Percentiles rank a stretch among this genome's conserved stretches.
phyloP scores from a whole-genome alignment of 768 basidiomycete species.

The Kwoniella sp. region DNA sequence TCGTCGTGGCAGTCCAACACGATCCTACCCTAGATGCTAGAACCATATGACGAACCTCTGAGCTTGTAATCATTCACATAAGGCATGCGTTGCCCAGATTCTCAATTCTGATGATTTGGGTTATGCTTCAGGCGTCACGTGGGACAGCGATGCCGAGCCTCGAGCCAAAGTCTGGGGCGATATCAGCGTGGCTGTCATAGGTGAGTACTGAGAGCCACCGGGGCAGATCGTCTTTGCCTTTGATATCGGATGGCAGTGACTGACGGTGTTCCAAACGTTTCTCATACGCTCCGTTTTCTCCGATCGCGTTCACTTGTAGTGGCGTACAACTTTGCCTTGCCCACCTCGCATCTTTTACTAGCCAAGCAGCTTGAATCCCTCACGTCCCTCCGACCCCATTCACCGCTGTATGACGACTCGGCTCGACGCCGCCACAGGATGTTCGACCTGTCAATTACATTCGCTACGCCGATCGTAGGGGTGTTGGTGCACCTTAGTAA shows the following conservation, averaged over 20 bases:
- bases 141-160: slow-evolving; percentile 41
- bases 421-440: slow-evolving; percentile 34
- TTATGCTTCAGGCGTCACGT: slow-evolving; percentile 35
- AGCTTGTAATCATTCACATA: too few species aligned
- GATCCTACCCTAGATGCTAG: too few species aligned
- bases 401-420: slow-evolving; percentile 45
- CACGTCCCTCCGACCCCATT: slow-evolving; percentile 47
- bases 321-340: slow-evolving; percentile 54
- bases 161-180: slow-evolving; percentile 46
- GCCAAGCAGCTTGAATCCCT: slow-evolving; percentile 52
- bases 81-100: too few species aligned
- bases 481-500: slow-evolving; percentile 47
- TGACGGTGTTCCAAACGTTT: too few species aligned
- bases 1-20: slow-evolving; percentile 5
- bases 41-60: too few species aligned
- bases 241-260: too few species aligned
- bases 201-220: slow-evolving; percentile 23
- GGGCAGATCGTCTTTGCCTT: too few species aligned
- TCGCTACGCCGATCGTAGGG: slow-evolving; percentile 42
- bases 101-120: not conserved
- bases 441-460: slow-evolving; percentile 40
- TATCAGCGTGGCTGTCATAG: slow-evolving; percentile 35
- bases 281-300: not conserved
- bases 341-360: slow-evolving; percentile 50
- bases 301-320: slow-evolving; percentile 16